Evolutionary conservation across 352 stramenopile species (phyloP).

Genomic region (Achlya hypogyna): DNA sequence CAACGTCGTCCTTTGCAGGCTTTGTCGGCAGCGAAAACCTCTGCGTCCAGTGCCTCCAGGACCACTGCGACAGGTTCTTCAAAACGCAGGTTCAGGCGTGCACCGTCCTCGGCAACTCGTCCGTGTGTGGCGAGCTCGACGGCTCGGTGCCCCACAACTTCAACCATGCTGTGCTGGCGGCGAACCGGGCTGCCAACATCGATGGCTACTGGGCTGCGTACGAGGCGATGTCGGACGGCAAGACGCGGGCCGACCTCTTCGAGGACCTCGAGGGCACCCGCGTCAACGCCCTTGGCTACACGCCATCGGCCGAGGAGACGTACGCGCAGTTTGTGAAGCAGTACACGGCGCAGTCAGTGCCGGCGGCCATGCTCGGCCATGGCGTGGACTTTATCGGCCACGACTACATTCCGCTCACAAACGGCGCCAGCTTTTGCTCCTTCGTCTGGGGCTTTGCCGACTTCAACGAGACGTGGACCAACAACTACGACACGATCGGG

Average conservation of each 20-base stretch:
- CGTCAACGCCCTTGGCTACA: conserved; percentile 33
- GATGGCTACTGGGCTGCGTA: not conserved
- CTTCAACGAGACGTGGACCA: conserved; percentile 61
- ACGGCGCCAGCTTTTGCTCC: conserved; percentile 51
- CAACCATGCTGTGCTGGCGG: not conserved
- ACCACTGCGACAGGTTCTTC: conserved; percentile 54
- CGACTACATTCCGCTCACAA: conserved; percentile 49
- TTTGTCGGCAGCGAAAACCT: conserved; percentile 51
- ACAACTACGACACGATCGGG: conserved; percentile 49
- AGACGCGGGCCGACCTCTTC: conserved; percentile 30
- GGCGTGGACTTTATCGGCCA: conserved; percentile 49
- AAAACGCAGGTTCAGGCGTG: conserved; percentile 41
- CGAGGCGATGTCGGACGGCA: not conserved
- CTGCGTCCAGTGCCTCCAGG: conserved; percentile 47
- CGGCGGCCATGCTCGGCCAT: conserved; percentile 31
- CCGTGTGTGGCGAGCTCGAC: conserved; percentile 50
- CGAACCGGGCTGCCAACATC: not conserved
- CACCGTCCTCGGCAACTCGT: conserved; percentile 35
- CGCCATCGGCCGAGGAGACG: conserved; percentile 31
- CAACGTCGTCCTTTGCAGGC: conserved; percentile 30
- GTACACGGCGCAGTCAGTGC: conserved; percentile 32
- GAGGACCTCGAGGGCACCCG: conserved; percentile 45
- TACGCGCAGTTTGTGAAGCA: conserved; percentile 54
- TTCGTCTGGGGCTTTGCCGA: conserved; percentile 62
- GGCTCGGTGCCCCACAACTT: conserved; percentile 32